Base-by-base conservation (phyloP, 805 yeast species). In the Hanseniaspora valbyensis region DNA sequence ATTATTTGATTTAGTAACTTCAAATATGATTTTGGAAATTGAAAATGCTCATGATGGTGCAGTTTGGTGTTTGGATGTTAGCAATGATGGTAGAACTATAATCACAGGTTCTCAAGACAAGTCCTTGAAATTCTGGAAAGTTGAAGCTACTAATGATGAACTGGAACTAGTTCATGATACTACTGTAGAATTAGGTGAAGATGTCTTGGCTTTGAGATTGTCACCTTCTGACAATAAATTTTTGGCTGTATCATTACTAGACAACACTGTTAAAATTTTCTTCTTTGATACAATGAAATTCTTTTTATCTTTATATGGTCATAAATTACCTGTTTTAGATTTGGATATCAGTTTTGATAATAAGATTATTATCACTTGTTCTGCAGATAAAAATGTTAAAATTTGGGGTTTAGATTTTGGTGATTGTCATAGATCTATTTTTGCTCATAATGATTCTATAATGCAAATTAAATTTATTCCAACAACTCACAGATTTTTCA, bases 361-460 rank as follows among this genome's bases (percentile, higher is more conserved):
- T 34, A 90, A 92, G 65, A 64, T 92, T 57, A 75, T 92, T 54
- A 79, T 90, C 49, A 86, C 97, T 0, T 85, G 96, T 3, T 87
- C 96, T 1, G 98, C 98, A 0, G 99, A 92, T 67, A 92, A 92
- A 66, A 92, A 92, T 66, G 85, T 92, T 62, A 88, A 94, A 67
- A 83, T 92, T 52, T 92, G 99, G 99, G 99, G 99, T 46, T 70
- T 92, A 53, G 98, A 92, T 65, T 92, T 92, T 66, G 99, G 99
- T 67, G 99, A 92, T 66, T 92, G 98, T 71, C 98, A 92, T 66
- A 83, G 83, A 63, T 90, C 97, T 1, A 78, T 92, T 25, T 92
- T 92, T 65, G 99, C 95, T 1, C 99, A 92, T 64, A 95, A 88
- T 61, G 99, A 92, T 64, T 82, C 95, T 2, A 85, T 92, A 53